A percentile compares a stretch with the other conserved stretches of the same genome.
These are phyloP conservation scores for Boletus coccyginus DNA, from an alignment of 768 basidiomycete species.

Conservation along the genomic window DNA sequence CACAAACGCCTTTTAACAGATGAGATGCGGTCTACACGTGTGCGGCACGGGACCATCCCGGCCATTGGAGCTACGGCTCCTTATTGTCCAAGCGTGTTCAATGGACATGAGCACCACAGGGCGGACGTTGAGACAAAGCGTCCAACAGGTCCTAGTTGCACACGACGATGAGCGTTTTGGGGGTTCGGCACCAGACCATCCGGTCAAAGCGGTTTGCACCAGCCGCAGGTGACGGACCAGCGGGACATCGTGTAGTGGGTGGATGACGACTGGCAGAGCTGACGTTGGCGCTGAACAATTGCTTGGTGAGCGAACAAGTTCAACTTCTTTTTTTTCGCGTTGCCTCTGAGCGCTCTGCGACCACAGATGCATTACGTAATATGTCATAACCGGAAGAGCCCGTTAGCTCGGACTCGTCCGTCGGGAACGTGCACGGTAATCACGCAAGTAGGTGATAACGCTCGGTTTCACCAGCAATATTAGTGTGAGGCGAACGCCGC, in stretches of 20 bases:
- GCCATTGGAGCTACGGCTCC: constrained; percentile 9
- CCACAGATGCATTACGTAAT: constrained; percentile 12
- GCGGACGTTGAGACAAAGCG: constrained; percentile 11
- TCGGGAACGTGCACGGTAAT: constrained; percentile 3
- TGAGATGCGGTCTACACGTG: constrained; percentile 33
- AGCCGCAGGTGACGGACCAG: not conserved
- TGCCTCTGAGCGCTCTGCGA: not conserved
- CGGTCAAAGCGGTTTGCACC: constrained; percentile 3
- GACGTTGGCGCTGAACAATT: not conserved
- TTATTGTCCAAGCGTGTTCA: constrained; percentile 16
- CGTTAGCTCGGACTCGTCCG: not conserved
- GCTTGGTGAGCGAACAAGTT: constrained; percentile 1
- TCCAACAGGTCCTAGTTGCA: constrained; percentile 1
- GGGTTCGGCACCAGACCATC: not conserved
- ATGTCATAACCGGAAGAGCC: too few relatives aligned
- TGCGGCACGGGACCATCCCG: constrained; percentile 31
- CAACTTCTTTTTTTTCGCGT: not conserved
- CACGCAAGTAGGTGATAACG: not conserved
- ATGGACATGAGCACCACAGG: not conserved
- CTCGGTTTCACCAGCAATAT: constrained; percentile 3
- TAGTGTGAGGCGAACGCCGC: not conserved
- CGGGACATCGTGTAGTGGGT: not conserved
- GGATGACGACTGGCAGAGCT: not conserved
- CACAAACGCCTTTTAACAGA: constrained; percentile 28
- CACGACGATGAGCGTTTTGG: not conserved